These are phyloP conservation scores for Ajuga chamaepitys DNA, from an alignment of 257 asterid genomes.

Conservation along the genomic window DNA sequence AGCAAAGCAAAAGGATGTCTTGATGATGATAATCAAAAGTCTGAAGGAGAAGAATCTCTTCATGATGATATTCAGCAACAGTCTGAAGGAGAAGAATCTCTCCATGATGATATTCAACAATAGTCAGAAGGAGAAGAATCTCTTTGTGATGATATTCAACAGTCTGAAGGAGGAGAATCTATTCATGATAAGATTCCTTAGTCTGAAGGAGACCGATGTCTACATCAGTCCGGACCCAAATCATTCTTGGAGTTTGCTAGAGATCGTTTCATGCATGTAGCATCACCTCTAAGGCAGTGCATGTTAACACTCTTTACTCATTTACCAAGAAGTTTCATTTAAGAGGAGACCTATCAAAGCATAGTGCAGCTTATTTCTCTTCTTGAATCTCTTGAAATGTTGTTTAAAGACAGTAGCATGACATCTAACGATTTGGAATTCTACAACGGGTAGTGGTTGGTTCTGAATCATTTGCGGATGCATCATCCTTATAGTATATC, in stretches of 20 bases:
- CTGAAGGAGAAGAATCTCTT: background rate
- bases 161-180: too few species aligned
- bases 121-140: too few species aligned
- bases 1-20: background rate
- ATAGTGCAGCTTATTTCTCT: conserved; percentile 21
- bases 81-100: too few species aligned
- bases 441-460: background rate
- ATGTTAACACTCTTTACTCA: conserved; percentile 30
- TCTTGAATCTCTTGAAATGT: conserved; percentile 22
- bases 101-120: too few species aligned
- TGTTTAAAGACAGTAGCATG: conserved; percentile 26
- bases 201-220: too few species aligned
- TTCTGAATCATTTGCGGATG: conserved; percentile 5
- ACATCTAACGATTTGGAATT: conserved; percentile 28
- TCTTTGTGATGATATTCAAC: too few species aligned
- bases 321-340: conserved; percentile 32
- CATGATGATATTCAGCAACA: too few species aligned
- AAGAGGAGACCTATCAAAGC: conserved; percentile 18
- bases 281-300: conserved; percentile 27
- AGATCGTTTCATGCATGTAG: conserved; percentile 18
- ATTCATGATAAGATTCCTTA: too few species aligned
- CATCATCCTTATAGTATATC: conserved; percentile 7
- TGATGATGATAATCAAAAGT: background rate
- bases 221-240: too few species aligned
- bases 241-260: conserved; percentile 32